Evolutionary conservation across 169 alveolate genomes (phyloP).

Genomic region (Eimeria maxima): DNA sequence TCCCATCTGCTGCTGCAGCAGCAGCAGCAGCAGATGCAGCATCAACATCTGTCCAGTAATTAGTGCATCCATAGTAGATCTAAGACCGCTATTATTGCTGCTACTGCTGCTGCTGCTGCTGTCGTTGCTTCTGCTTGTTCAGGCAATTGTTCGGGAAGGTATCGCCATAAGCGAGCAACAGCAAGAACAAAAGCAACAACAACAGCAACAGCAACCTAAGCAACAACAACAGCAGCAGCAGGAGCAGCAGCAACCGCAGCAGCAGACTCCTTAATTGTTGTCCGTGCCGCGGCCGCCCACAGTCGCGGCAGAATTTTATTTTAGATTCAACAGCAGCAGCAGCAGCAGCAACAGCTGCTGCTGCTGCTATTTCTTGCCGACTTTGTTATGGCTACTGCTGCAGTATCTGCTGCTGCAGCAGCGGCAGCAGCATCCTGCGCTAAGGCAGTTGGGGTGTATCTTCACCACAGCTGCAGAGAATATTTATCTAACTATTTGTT

Average conservation of each 20-base stretch:
- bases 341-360: not conserved
- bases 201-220: not conserved
- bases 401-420: not conserved
- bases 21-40: not conserved
- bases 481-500: too few relatives aligned
- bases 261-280: not conserved
- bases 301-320: too few relatives aligned
- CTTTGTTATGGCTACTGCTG: not conserved
- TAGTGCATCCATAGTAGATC: too few relatives aligned
- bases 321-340: too few relatives aligned
- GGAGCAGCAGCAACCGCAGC: not conserved
- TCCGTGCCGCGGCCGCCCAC: not conserved
- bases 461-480: not conserved
- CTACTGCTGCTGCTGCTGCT: not conserved
- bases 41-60: too few relatives aligned
- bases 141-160: not conserved
- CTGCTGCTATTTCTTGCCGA: not conserved
- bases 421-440: not conserved
- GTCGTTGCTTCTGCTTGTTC: not conserved
- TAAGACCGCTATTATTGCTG: too few relatives aligned
- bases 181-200: too few relatives aligned
- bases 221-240: constrained; percentile 17
- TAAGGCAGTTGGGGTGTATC: not conserved
- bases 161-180: not conserved
- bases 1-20: not conserved